A percentile compares a stretch with the other conserved stretches of the same genome.
Conservation (phyloP, 2,329 filamentous ascomycete species). For the Venturia aucupariae region DNA sequence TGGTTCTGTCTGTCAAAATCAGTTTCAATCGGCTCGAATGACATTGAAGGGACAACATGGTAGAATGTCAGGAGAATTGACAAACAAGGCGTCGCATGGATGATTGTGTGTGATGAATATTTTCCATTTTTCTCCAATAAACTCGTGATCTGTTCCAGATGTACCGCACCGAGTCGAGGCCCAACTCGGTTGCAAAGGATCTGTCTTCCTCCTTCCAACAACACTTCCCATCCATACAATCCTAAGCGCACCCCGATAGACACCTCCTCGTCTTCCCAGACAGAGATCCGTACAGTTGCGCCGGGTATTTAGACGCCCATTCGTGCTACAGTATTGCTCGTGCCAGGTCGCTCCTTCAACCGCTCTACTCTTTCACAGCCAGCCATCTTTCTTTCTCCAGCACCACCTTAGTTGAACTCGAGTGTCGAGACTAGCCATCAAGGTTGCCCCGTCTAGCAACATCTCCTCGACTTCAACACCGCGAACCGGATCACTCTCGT, state of each 20-base stretch:
- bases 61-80: too few species aligned
- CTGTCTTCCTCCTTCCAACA: not conserved
- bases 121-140: not conserved
- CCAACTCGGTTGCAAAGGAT: not conserved
- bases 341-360: conserved; percentile 8
- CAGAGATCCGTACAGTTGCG: not conserved
- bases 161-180: not conserved
- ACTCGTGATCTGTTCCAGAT: not conserved
- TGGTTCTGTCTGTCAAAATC: too few species aligned
- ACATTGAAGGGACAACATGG: too few species aligned
- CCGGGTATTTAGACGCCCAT: not conserved
- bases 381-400: conserved; percentile 7
- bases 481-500: not conserved
- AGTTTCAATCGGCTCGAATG: too few species aligned
- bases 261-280: not conserved
- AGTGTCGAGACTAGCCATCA: conserved; percentile 2
- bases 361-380: not conserved
- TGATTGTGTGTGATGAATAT: too few species aligned
- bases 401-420: not conserved
- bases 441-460: not conserved
- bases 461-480: not conserved
- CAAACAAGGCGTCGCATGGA: too few species aligned
- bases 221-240: not conserved
- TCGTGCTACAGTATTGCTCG: conserved; percentile 8
- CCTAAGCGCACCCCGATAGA: not conserved